These are phyloP conservation scores for Metschnikowia lochheadii DNA, from an alignment of 805 yeast genomes.

Conservation along the genomic window DNA sequence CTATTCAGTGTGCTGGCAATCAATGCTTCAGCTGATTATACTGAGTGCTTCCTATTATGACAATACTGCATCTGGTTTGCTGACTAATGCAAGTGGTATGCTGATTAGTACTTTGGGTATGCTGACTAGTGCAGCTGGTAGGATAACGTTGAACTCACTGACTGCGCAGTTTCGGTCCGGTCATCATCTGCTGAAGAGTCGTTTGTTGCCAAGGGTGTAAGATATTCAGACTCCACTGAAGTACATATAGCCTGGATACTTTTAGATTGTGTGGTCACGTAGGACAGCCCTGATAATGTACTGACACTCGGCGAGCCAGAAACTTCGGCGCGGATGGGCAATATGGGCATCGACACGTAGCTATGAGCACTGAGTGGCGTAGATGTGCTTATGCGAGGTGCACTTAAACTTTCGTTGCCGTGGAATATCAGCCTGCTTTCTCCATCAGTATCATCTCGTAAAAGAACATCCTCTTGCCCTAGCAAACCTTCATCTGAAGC, in stretches of 20 bases:
- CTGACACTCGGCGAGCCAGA: not conserved
- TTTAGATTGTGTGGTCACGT: not conserved
- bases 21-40: no score
- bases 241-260: not conserved
- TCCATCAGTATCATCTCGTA: not conserved
- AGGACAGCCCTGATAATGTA: not conserved
- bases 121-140: not conserved
- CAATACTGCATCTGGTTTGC: no score
- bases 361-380: not conserved
- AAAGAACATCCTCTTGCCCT: not conserved
- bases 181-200: not conserved
- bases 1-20: no score
- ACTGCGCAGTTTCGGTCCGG: not conserved
- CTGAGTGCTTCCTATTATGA: no score
- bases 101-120: no score
- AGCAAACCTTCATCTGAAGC: not conserved
- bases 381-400: not conserved
- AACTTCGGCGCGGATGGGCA: not conserved
- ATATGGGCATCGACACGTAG: slow-evolving; percentile 1
- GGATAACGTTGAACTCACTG: not conserved
- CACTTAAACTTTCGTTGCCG: not conserved
- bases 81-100: no score
- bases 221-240: slow-evolving; percentile 3
- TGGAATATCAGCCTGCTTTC: not conserved
- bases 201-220: slow-evolving; percentile 1